Evolutionary conservation across 2,329 filamentous ascomycete genomes (phyloP).

Genomic region (Neonectria punicea): DNA sequence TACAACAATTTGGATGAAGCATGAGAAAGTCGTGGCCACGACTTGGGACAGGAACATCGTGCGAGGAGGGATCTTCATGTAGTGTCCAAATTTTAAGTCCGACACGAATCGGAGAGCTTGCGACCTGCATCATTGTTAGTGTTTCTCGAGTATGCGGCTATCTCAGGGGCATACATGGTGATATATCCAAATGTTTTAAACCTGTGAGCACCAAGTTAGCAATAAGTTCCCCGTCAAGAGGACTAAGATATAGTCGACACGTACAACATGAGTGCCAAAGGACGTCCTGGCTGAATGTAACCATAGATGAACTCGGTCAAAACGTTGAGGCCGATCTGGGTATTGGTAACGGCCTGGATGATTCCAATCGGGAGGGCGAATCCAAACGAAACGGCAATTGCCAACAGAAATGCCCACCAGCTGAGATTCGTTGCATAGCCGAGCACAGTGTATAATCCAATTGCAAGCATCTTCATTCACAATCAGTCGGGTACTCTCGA

Average conservation of each 20-base stretch:
- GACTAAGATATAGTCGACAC: slow-evolving; percentile 24
- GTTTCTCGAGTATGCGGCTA: background rate
- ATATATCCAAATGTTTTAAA: slow-evolving; percentile 73
- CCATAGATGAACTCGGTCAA: slow-evolving; percentile 79
- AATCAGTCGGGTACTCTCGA: slow-evolving; percentile 24
- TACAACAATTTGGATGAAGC: slow-evolving; percentile 72
- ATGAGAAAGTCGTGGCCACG: slow-evolving; percentile 72
- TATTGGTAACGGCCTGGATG: slow-evolving; percentile 75
- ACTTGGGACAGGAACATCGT: slow-evolving; percentile 75
- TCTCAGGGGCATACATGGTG: slow-evolving; percentile 57
- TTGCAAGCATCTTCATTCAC: slow-evolving; percentile 57
- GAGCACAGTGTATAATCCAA: slow-evolving; percentile 66
- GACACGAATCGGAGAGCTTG: slow-evolving; percentile 72
- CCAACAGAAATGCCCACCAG: slow-evolving; percentile 78
- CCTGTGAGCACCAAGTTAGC: slow-evolving; percentile 45
- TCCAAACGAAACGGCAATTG: slow-evolving; percentile 70
- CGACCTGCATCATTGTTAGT: slow-evolving; percentile 49
- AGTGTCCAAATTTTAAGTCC: slow-evolving; percentile 77
- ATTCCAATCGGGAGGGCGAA: slow-evolving; percentile 77
- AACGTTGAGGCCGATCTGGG: slow-evolving; percentile 78
- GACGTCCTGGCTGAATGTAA: slow-evolving; percentile 78
- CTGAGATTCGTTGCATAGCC: slow-evolving; percentile 73
- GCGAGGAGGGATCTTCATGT: slow-evolving; percentile 76
- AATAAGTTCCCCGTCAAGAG: background rate
- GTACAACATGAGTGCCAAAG: slow-evolving; percentile 78